A percentile compares a stretch with the other conserved stretches of the same genome.
These are phyloP conservation scores for Kurtzmaniella natalensis DNA, from an alignment of 1,139 yeast species.

Conservation along the genomic window DNA sequence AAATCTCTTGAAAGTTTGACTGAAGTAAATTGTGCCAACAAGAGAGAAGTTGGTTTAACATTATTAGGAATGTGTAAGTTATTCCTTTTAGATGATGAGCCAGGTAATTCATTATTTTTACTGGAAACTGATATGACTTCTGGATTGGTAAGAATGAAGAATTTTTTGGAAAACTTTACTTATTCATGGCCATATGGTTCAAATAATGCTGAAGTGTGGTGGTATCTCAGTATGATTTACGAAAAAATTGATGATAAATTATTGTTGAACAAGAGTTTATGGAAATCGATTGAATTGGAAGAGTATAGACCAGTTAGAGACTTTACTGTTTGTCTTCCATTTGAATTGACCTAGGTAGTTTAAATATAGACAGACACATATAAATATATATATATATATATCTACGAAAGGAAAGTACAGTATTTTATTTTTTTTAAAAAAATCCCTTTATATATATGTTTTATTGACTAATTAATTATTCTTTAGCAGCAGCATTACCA, in stretches of 20 bases:
- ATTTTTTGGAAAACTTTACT: slow-evolving; percentile 50
- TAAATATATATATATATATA: no score
- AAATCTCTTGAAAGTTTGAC: slow-evolving; percentile 49
- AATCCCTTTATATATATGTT: background rate
- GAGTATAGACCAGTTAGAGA: slow-evolving; percentile 61
- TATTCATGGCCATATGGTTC: slow-evolving; percentile 51
- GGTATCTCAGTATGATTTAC: slow-evolving; percentile 60
- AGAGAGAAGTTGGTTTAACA: slow-evolving; percentile 48
- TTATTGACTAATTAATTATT: background rate
- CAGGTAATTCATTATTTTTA: slow-evolving; percentile 32
- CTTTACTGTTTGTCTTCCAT: slow-evolving; percentile 24
- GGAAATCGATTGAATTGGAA: slow-evolving; percentile 68
- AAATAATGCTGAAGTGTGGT: slow-evolving; percentile 69
- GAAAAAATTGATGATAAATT: slow-evolving; percentile 56
- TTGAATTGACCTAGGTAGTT: slow-evolving; percentile 4
- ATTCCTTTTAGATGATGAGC: slow-evolving; percentile 41
- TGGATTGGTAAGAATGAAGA: slow-evolving; percentile 61
- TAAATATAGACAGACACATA: background rate
- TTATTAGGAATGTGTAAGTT: slow-evolving; percentile 65
- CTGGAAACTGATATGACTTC: slow-evolving; percentile 54
- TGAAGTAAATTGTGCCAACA: slow-evolving; percentile 17
- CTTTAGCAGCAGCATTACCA: slow-evolving; percentile 7
- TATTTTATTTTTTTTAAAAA: background rate
- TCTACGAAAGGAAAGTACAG: background rate
- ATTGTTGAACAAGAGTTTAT: slow-evolving; percentile 49